Evolutionary conservation across 768 basidiomycete genomes (phyloP), one percentile per base, ranked within the genome.

Genomic region (Auricularia sp.): DNA sequence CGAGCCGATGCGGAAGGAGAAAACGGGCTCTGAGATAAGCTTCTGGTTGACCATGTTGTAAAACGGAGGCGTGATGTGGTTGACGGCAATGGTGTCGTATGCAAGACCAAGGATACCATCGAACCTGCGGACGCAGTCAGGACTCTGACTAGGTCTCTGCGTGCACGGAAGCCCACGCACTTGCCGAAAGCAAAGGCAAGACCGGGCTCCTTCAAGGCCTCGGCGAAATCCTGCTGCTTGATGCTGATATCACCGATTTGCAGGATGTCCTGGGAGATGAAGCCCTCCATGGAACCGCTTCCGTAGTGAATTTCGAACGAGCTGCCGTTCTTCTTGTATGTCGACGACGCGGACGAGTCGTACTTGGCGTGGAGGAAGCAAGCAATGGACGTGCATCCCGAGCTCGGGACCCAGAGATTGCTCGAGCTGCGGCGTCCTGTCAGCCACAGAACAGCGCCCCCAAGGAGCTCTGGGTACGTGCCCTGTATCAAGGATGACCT

Each of bases 181-280:
- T 90, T 93, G 72, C 93, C 93, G 68, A 96, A 98, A 34, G 97
- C 96, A 73, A 99, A 99, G 4, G 95, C 88, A 61, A 99, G 86
- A 56, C 97, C 97, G 23, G 97, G 97, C 73, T 98, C 96, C 75
- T 93, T 91, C 65, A 86, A 88, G 1, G 95, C 93, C 78, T 98
- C 97, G 10, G 94, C 96, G 70, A 99, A 99, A 72, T 93, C 88
- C 73, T 91, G 90, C 12, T 76, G 66, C 70, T 78, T 80, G 74
- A 99, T 82, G 34, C 74, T 74, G 58, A 99, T 73, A 73, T 97
- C 97, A 44, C 93, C 93, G 66, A 99, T 93, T 7, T 74, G 73
- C 61, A 98, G 76, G 3, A 72, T 72, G 70, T 99, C 97, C 65
- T 84, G 85, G 11, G 94, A 98, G 63, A 98, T 88, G 72, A 90